Percentiles rank a stretch among this genome's conserved stretches.
These are phyloP conservation scores for Cenchrus americanus DNA, from an alignment of 176 grass and related monocot genomes.

Conservation along the genomic window DNA sequence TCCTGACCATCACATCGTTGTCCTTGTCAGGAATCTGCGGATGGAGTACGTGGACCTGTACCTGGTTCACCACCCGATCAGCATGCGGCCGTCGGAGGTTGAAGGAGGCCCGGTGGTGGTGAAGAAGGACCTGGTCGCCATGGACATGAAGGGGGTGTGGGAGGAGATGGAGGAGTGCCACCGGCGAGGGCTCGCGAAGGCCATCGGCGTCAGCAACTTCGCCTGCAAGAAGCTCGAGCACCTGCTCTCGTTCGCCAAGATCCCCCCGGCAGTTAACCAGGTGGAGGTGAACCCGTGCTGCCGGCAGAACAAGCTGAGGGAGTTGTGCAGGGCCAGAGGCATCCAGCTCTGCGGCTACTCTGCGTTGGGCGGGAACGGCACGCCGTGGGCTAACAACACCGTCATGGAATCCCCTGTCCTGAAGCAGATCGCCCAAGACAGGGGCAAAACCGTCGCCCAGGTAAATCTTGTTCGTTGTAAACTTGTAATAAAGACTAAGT, in stretches of 20 bases:
- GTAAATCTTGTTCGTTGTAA: constrained; percentile 6
- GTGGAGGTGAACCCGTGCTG: constrained; percentile 58
- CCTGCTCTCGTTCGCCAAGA: constrained; percentile 15
- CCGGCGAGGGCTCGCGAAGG: not conserved
- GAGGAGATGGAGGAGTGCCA: constrained; percentile 48
- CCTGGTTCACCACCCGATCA: constrained; percentile 28
- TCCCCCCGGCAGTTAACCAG: constrained; percentile 26
- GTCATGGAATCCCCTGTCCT: constrained; percentile 41
- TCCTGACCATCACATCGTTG: not conserved
- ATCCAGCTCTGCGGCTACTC: constrained; percentile 57
- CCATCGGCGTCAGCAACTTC: constrained; percentile 46
- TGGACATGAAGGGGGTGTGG: constrained; percentile 36
- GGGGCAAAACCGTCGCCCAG: constrained; percentile 49
- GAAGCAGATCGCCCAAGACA: constrained; percentile 42
- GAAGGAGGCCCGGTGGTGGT: not conserved
- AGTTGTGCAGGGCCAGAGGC: constrained; percentile 35
- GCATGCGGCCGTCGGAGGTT: not conserved
- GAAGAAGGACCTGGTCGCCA: not conserved
- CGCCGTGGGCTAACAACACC: constrained; percentile 22
- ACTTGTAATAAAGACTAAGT: too few relatives aligned
- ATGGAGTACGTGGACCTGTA: constrained; percentile 40
- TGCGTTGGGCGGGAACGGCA: constrained; percentile 35
- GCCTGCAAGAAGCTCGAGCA: constrained; percentile 38
- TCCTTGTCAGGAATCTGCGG: not conserved
- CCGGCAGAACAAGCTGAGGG: constrained; percentile 57